Conservation (phyloP, 306 rosid genomes). For the Carpinus fangiana region DNA sequence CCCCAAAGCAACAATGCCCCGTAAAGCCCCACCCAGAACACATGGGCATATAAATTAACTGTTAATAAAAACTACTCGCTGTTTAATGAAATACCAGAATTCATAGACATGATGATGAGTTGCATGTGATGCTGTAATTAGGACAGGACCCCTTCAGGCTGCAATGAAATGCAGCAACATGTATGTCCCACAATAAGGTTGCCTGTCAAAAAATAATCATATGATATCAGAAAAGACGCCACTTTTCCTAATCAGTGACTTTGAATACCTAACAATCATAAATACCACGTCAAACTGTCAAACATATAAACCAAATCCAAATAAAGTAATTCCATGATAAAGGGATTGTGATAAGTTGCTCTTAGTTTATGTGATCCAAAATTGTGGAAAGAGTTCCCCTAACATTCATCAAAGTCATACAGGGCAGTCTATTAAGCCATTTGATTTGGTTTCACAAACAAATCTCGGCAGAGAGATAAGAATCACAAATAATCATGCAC, state of each 20-base stretch:
- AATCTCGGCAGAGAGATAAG: neutral
- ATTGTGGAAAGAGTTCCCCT: neutral
- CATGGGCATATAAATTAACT: constrained; percentile 30
- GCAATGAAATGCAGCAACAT: constrained; percentile 29
- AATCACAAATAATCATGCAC: neutral
- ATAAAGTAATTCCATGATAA: neutral
- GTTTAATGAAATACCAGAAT: constrained; percentile 24
- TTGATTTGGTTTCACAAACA: neutral
- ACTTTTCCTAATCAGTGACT: neutral
- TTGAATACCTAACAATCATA: neutral
- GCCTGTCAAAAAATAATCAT: constrained; percentile 2
- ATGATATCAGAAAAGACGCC: neutral
- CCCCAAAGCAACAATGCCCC: constrained; percentile 37
- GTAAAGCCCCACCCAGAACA: constrained; percentile 40
- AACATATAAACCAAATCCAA: neutral
- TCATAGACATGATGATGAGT: constrained; percentile 21
- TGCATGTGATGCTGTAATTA: constrained; percentile 7
- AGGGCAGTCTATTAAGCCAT: neutral
- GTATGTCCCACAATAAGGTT: constrained; percentile 24
- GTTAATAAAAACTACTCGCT: constrained; percentile 34
- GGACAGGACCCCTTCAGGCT: constrained; percentile 29
- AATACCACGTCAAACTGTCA: neutral
- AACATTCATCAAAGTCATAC: neutral
- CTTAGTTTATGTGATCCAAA: neutral
- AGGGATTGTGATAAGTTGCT: too few species aligned